Conservation (phyloP, 2,329 filamentous ascomycete species). For the Aspergillus intermedius region DNA sequence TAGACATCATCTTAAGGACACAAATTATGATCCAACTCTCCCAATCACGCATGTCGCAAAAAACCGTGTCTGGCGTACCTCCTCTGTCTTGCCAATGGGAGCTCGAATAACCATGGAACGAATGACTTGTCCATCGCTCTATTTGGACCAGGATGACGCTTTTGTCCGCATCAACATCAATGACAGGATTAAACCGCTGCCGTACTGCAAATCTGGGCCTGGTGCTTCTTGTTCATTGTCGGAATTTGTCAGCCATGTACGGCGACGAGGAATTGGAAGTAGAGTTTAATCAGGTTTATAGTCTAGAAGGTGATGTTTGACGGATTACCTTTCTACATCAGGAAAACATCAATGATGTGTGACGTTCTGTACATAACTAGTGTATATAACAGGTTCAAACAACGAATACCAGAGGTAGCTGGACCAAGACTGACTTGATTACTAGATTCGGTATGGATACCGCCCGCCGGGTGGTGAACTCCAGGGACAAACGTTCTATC, state of each 20-base stretch:
- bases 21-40: constrained; percentile 35
- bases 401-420: neutral
- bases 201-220: constrained; percentile 43
- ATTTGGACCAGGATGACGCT: constrained; percentile 13
- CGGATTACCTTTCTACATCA: constrained; percentile 48
- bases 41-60: constrained; percentile 41
- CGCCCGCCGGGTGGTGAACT: neutral
- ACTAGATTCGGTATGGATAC: constrained; percentile 12
- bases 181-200: constrained; percentile 48
- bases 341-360: constrained; percentile 8
- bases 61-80: constrained; percentile 49
- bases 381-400: too few relatives aligned
- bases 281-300: constrained; percentile 45
- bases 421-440: constrained; percentile 3
- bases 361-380: neutral
- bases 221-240: constrained; percentile 43
- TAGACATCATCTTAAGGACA: constrained; percentile 43
- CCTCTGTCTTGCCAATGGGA: constrained; percentile 53
- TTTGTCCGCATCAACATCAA: constrained; percentile 53
- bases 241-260: constrained; percentile 39
- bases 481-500: neutral
- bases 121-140: constrained; percentile 35
- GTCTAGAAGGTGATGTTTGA: constrained; percentile 35
- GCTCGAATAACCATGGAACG: constrained; percentile 51
- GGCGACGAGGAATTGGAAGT: constrained; percentile 35